These are phyloP conservation scores for Rutstroemia sydowiana DNA, from an alignment of 2,329 filamentous ascomycete genomes.

Conservation along the genomic window DNA sequence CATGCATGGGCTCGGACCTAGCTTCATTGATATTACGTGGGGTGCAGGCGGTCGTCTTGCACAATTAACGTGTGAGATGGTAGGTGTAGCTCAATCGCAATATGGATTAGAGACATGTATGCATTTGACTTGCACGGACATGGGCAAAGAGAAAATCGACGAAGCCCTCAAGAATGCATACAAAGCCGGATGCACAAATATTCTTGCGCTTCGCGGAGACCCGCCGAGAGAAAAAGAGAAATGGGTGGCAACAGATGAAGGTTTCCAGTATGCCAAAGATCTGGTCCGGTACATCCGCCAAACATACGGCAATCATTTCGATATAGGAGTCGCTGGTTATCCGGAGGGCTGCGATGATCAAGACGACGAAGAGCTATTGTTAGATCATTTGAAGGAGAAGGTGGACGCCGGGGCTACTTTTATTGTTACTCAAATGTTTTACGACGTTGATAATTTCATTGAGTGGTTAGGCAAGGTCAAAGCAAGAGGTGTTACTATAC, in stretches of 20 bases:
- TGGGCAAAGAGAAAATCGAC: conserved; percentile 88
- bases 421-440: conserved; percentile 99
- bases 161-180: conserved; percentile 82
- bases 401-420: conserved; percentile 90
- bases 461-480: conserved; percentile 84
- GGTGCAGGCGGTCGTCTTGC: conserved; percentile 88
- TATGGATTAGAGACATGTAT: conserved; percentile 98
- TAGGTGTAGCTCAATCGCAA: conserved; percentile 86
- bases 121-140: conserved; percentile 98
- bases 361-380: conserved; percentile 72
- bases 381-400: conserved; percentile 95
- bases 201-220: conserved; percentile 86
- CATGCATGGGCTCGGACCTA: conserved; percentile 89
- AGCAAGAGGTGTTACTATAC: conserved; percentile 73
- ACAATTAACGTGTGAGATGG: conserved; percentile 94
- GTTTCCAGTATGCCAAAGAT: conserved; percentile 89
- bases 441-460: conserved; percentile 92
- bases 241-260: conserved; percentile 81
- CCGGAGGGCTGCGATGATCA: conserved; percentile 95
- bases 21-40: conserved; percentile 98
- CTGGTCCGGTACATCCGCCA: conserved; percentile 70
- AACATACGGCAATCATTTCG: conserved; percentile 82
- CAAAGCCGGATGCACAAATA: conserved; percentile 94
- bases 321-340: conserved; percentile 95
- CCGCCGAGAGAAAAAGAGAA: conserved; percentile 89